Evolutionary conservation across 1,139 yeast genomes (phyloP), one percentile per base, ranked within the genome.

Genomic region (Protomyces inouyei): DNA sequence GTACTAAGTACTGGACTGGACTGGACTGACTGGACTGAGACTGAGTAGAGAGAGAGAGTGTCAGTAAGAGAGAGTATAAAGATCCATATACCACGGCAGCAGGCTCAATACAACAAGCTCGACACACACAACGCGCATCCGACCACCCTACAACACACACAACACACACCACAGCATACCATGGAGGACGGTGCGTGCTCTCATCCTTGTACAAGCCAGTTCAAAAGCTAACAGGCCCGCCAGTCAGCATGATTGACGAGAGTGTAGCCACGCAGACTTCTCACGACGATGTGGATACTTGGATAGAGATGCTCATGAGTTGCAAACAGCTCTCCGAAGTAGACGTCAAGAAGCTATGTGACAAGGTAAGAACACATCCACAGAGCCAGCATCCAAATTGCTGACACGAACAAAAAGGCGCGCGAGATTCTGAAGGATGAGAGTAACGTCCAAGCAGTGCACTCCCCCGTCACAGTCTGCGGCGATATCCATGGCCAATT

Each of bases 401-500:
- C 32, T 28, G 32, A 28, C 32, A 28, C 5, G 32, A 14, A 14
- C 52, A 46, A 53, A 14, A 56, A 70, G 70, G 73, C 77, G 6
- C 69, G 74, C 14, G 76, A 75, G 53, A 71, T 75, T 18, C 67
- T 74, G 51, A 65, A 68, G 46, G 67, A 68, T 43, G 76, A 74
- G 61, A 67, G 72, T 45, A 91, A 91, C 73, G 97, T 91, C 54
- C 96, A 90, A 76, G 96, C 96, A 1, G 96, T 91, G 55, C 88
- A 82, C 66, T 85, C 85, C 71, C 95, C 95, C 0, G 84, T 82
- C 67, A 87, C 93, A 1, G 87, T 93, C 61, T 95, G 98, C 78
- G 99, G 99, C 64, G 98, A 93, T 75, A 93, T 93, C 57, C 98
- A 93, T 75, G 98, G 98, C 16, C 98, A 93, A 76, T 83, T 93